Evolutionary conservation across 164 flowering plant genomes (phyloP).

Genomic region (Nymphaea thermarum): DNA sequence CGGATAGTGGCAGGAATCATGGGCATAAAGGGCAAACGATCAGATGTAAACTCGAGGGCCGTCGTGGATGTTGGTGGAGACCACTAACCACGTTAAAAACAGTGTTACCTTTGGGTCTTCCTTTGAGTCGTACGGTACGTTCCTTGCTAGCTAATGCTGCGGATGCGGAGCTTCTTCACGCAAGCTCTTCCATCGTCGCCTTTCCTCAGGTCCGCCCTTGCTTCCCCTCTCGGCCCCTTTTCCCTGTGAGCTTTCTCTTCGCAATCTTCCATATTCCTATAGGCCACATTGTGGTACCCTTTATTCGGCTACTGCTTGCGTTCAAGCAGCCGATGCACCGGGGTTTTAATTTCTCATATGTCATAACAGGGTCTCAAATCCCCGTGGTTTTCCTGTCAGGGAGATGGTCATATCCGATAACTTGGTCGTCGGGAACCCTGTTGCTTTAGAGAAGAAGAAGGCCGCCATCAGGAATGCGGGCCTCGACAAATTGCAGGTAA

Average conservation of each 20-base stretch:
- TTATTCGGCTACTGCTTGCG: not conserved
- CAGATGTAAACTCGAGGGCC: too few relatives aligned
- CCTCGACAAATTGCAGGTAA: conserved; percentile 67
- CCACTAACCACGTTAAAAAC: too few relatives aligned
- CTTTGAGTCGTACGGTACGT: too few relatives aligned
- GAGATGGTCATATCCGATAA: not conserved
- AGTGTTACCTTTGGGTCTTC: too few relatives aligned
- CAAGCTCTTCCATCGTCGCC: not conserved
- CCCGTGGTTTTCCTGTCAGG: not conserved
- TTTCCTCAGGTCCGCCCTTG: not conserved
- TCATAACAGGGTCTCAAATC: not conserved
- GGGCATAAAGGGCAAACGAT: too few relatives aligned
- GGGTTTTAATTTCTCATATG: not conserved
- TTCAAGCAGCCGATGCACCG: not conserved
- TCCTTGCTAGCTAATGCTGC: not conserved
- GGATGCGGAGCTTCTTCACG: not conserved
- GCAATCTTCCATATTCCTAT: not conserved
- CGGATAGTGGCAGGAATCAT: too few relatives aligned
- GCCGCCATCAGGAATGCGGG: conserved; percentile 48
- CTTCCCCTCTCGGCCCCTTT: not conserved
- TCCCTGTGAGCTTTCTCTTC: not conserved
- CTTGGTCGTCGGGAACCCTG: conserved; percentile 27
- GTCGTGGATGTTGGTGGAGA: too few relatives aligned
- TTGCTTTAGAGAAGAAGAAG: conserved; percentile 33
- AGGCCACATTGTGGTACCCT: not conserved